Percentiles rank a stretch among this genome's conserved stretches.
Evolutionary conservation across 2,329 filamentous ascomycete species (phyloP).

Genomic region (Pseudodiploospora longispora): DNA sequence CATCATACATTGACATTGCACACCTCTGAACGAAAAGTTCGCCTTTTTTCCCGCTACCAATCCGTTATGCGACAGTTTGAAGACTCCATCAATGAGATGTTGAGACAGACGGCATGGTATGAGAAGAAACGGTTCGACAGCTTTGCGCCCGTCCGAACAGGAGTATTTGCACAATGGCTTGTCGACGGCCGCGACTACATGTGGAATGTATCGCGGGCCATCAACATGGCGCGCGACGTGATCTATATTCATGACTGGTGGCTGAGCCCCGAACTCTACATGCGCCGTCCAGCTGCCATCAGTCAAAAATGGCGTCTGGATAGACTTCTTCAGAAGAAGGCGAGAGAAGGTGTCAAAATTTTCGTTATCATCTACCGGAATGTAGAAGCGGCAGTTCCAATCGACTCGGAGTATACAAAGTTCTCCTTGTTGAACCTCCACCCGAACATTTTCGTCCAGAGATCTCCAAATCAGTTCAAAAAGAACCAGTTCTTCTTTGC

Average conservation of each 20-base stretch:
- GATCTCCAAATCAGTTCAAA: slow-evolving; percentile 94
- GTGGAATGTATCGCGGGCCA: slow-evolving; percentile 97
- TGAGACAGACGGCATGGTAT: slow-evolving; percentile 73
- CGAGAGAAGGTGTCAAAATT: slow-evolving; percentile 89
- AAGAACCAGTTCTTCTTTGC: slow-evolving; percentile 99
- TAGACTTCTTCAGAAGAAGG: slow-evolving; percentile 85
- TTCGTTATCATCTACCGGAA: slow-evolving; percentile 98
- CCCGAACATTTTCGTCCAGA: slow-evolving; percentile 90
- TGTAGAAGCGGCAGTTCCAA: slow-evolving; percentile 92
- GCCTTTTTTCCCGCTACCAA: slow-evolving; percentile 85
- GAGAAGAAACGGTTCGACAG: slow-evolving; percentile 81
- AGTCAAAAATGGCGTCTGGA: slow-evolving; percentile 98
- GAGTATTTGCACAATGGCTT: slow-evolving; percentile 90
- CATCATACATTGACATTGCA: slow-evolving; percentile 83
- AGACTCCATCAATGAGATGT: slow-evolving; percentile 84
- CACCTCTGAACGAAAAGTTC: slow-evolving; percentile 88
- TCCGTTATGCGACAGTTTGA: slow-evolving; percentile 86
- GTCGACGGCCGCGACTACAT: slow-evolving; percentile 97
- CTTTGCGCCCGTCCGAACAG: slow-evolving; percentile 81
- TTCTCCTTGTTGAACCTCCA: slow-evolving; percentile 92
- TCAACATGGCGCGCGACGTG: slow-evolving; percentile 94
- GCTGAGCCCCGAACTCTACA: slow-evolving; percentile 92
- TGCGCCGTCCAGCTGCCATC: slow-evolving; percentile 87
- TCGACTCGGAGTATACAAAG: slow-evolving; percentile 97
- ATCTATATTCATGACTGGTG: slow-evolving; percentile 99